Percentiles rank a stretch among this genome's conserved stretches.
Evolutionary conservation across 2,329 filamentous ascomycete genomes (phyloP).

Genomic region (Xylaria digitata): DNA sequence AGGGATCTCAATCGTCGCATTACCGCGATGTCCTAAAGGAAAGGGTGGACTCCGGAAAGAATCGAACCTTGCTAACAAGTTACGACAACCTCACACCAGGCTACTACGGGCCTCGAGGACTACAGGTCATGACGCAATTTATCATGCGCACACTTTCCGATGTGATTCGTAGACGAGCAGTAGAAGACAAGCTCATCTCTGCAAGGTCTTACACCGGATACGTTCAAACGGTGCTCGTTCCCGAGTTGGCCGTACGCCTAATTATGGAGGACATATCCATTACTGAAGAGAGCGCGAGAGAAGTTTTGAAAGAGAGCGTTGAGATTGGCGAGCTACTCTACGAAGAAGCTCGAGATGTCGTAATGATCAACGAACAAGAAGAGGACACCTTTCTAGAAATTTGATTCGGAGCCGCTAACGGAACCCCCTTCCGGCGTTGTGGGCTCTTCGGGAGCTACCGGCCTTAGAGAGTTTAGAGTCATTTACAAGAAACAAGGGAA

Average conservation of each 20-base stretch:
- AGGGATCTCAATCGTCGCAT: constrained; percentile 65
- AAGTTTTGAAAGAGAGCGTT: constrained; percentile 74
- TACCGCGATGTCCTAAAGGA: constrained; percentile 69
- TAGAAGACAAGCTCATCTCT: constrained; percentile 73
- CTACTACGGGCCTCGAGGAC: constrained; percentile 84
- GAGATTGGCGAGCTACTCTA: constrained; percentile 75
- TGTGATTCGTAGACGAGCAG: constrained; percentile 69
- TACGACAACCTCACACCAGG: constrained; percentile 74
- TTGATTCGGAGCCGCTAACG: background rate
- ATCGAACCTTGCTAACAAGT: constrained; percentile 69
- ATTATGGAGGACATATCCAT: constrained; percentile 68
- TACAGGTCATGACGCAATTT: constrained; percentile 76
- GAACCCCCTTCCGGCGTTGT: background rate
- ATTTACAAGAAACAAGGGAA: constrained; percentile 15
- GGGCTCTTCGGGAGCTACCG: background rate
- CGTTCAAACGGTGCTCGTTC: constrained; percentile 80
- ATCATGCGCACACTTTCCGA: constrained; percentile 71
- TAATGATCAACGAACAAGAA: constrained; percentile 49
- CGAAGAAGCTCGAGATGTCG: constrained; percentile 69
- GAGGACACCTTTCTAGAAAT: constrained; percentile 34
- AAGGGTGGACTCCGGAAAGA: constrained; percentile 67
- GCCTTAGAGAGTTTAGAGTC: background rate
- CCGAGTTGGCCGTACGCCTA: constrained; percentile 70
- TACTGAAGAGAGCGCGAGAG: constrained; percentile 56
- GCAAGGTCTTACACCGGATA: constrained; percentile 74